These are phyloP conservation scores for Silene coronaria DNA, from an alignment of 179 eudicot genomes.

Conservation along the genomic window DNA sequence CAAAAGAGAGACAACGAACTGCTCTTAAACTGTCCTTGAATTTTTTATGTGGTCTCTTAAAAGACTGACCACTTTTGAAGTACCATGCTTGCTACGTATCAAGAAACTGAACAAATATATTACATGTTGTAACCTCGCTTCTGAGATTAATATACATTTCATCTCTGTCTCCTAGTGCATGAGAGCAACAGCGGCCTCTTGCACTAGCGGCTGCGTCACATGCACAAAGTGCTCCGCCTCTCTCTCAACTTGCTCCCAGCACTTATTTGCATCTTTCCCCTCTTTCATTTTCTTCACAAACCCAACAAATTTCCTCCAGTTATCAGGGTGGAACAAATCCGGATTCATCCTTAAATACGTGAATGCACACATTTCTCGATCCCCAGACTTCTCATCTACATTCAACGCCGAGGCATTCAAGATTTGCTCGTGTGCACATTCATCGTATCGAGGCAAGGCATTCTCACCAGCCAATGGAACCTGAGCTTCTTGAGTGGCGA, in stretches of 20 bases:
- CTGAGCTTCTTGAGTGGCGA: constrained; percentile 57
- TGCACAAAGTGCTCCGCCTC: constrained; percentile 87
- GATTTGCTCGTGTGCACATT: constrained; percentile 72
- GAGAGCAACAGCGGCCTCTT: constrained; percentile 88
- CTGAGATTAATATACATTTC: too few species aligned
- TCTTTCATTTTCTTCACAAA: constrained; percentile 96
- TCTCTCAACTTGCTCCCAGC: constrained; percentile 79
- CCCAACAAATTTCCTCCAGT: constrained; percentile 78
- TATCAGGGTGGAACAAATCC: constrained; percentile 73
- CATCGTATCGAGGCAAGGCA: constrained; percentile 82
- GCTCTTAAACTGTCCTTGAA: too few species aligned
- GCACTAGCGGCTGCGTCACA: constrained; percentile 51
- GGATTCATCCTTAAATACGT: constrained; percentile 92
- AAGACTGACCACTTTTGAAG: too few species aligned
- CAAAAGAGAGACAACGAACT: too few species aligned
- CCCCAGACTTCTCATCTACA: constrained; percentile 39
- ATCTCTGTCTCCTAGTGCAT: constrained; percentile 30
- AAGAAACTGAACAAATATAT: too few species aligned
- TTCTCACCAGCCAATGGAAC: constrained; percentile 89
- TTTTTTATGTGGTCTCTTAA: too few species aligned
- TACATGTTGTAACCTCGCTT: too few species aligned
- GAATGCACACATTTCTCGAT: constrained; percentile 79
- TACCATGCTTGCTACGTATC: too few species aligned
- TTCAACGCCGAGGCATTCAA: constrained; percentile 45
- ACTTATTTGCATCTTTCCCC: constrained; percentile 46